Base-by-base conservation (phyloP, 768 basidiomycete species). In the Coprinopsis sp. region DNA sequence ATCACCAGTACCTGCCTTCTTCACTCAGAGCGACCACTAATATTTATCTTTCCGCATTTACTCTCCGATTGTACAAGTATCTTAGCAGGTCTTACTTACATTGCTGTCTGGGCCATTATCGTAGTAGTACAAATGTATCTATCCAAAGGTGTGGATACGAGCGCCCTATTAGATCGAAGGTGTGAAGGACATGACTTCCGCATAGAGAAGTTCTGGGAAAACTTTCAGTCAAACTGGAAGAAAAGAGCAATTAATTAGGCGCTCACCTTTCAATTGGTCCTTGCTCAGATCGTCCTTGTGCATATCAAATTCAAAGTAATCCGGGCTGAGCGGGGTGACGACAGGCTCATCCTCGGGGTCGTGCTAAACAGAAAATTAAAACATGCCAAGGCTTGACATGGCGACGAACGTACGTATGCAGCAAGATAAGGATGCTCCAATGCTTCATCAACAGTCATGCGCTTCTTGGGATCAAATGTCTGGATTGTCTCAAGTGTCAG, bases 291-390 rank as follows among this genome's bases (percentile, higher is more conserved):
- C 77, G 28, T 88, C 87, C 66, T 89, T 84, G 60, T 80, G 76
- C 50, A 80, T 70, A 63, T 96, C 92, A 58, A 94, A 95, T 55
- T 91, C 86, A 64, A 96, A 96, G 66, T 93, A 96, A 36, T 79
- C 76, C 0, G 90, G 81, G 58, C 83, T 84, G 36, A 96, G 76
- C 8, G 88, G 83, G 33, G 79, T 73, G n/a, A 86, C 84, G 23
- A 71, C 70, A 2, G 94, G 93, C 59, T 96, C 93, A 59, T 96
- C 93, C 44, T 89, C 85, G 2, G 91, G 83, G 60, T 92, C 91
- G 55, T 91, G 88, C 82, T 86, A 50, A 2, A 19, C 37, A 44
- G 24, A 52, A 25, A 37, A 33, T 49, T 5, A 46, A 50, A 39
- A 49, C 44, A 21, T 50, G 18, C 51, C 56, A 25, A 12, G 37